Base-by-base conservation (phyloP, 805 yeast species). In the Candida succiphila region DNA sequence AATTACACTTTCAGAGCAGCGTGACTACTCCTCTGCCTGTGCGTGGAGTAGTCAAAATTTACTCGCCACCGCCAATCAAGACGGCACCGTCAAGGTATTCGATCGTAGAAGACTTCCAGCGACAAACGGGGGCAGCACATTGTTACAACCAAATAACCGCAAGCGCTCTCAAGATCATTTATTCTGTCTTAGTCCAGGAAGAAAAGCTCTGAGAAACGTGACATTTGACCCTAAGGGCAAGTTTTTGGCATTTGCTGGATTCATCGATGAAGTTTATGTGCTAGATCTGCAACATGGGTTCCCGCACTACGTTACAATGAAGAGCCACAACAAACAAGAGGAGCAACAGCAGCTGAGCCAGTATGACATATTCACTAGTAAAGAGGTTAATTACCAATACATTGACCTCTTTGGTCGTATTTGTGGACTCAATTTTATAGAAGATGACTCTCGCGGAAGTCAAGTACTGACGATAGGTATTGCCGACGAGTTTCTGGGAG, bases 1-100 rank as follows among this genome's bases (percentile, higher is more conserved):
- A 2, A 14, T 13, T 4, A 25, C 29, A 9, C 23, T 15, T 2
- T 37, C 65, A 17, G 78, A 76, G 7, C 82, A 75, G 47, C 50
- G 52, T 31, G 82, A 76, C 45, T 75, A 48, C 45, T 68, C 75
- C 4, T 75, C 75, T 40, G 60, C 75, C 27, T 75, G 79, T 45
- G 80, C 74, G 43, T 76, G 82, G 81, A 46, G 49, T 29, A 42
- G 64, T 39, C 71, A 63, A 12, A 52, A 64, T 30, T 42, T 58
- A 5, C 40, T 75, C 14, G 67, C 72, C 4, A 67, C 79, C 0
- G 82, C 82, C 5, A 71, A 66, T 43, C 82, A 76, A 48, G 83
- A 76, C 48, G 68, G 76, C 2, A 64, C 76, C 7, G 64, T 74
- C 10, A 54, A 72, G 27, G 41, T 74, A 7, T 73, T 69, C 63